phyloP scores from a whole-genome alignment of 306 rosid species.

The Pachyrhizus erosus region DNA sequence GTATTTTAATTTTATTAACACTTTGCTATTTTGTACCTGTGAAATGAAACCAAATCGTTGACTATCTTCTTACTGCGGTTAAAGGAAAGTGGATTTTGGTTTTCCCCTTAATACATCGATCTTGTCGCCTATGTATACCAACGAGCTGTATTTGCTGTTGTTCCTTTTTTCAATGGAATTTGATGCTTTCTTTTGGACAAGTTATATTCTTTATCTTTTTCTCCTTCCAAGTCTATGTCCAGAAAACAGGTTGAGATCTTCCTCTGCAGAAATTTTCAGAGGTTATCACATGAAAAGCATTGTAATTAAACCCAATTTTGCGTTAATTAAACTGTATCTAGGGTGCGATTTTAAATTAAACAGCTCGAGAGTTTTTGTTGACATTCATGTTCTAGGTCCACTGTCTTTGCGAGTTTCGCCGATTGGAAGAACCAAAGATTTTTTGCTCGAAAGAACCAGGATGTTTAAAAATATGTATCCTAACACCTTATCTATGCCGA shows the following conservation, averaged over 20 bases:
- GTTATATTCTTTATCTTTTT: too few species aligned
- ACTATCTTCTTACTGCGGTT: background rate
- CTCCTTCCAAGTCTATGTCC: too few species aligned
- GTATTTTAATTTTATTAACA: conserved; percentile 9
- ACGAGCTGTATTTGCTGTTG: background rate
- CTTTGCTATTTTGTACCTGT: conserved; percentile 8
- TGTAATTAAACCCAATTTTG: too few species aligned
- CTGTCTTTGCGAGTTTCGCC: background rate
- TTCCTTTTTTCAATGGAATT: background rate
- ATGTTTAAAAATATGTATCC: too few species aligned
- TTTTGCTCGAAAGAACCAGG: background rate
- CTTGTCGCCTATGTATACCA: background rate
- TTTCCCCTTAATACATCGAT: conserved; percentile 26
- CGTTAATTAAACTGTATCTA: too few species aligned
- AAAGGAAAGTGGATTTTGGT: conserved; percentile 29
- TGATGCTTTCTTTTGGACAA: too few species aligned
- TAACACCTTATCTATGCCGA: too few species aligned
- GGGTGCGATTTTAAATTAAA: too few species aligned
- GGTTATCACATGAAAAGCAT: too few species aligned
- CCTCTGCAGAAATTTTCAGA: too few species aligned
- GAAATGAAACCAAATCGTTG: background rate
- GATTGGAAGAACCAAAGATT: background rate
- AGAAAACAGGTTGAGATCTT: background rate
- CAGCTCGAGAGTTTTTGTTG: background rate
- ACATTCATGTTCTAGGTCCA: background rate